Evolutionary conservation across 805 yeast genomes (phyloP), one percentile per base, ranked within the genome.

Genomic region (Yueomyces sp.): DNA sequence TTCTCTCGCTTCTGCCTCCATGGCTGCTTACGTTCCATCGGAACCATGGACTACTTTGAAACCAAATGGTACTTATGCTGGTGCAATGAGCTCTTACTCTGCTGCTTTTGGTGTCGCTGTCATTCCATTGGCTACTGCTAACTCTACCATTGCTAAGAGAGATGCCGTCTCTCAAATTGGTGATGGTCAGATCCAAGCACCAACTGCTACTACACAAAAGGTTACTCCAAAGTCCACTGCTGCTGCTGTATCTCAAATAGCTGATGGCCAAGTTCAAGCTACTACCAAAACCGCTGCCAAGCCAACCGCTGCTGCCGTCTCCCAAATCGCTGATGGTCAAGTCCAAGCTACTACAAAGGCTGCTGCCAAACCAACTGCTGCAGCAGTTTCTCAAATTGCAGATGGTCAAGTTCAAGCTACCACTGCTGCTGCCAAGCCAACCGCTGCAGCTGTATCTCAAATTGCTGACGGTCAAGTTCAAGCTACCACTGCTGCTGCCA

Each of bases 81-180:
- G 77, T 55, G 81, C 77, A 48, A 52, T 70, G 44, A 71, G 84
- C 40, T 76, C 76, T 53, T 74, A 73, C 70, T 47, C 73, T 38
- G 60, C 65, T 41, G 57, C 72, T 41, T 81, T 81, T 55, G 90
- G 88, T 66, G 80, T 81, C 55, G 82, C 81, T 47, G 76, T 81
- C 49, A 64, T 69, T 49, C 74, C 81, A 47, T 52, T 73, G 40
- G 46, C 74, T 42, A 47, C 65, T 36, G 52, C 50, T 37, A 38
- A 60, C 60, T 47, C 54, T 37, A 41, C 50, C 31, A 44, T 46
- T 31, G 64, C 66, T 36, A 44, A 45, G 36, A 44, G 46, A 44
- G 43, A 19, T 28, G 56, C 54, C 26, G 50, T 56, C 31, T 56
- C 61, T 39, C 61, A 58, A 46, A 58, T 70, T 46, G 56, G 60